These are phyloP conservation scores for Paecilomyces formosus DNA, from an alignment of 2,329 filamentous ascomycete genomes.

Conservation along the genomic window DNA sequence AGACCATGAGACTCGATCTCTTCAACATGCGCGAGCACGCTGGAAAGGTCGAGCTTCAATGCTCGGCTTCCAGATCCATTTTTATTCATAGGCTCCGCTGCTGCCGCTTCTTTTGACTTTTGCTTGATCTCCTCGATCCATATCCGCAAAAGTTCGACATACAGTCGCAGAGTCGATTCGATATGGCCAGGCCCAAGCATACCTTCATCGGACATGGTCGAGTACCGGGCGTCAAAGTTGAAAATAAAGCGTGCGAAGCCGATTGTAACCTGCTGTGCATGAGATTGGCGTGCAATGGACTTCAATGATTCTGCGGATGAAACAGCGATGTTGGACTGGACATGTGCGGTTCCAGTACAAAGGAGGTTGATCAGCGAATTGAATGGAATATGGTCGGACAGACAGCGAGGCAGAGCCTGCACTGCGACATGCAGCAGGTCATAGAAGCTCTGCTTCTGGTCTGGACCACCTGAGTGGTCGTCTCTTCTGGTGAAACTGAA, in stretches of 20 bases:
- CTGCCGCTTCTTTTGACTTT: conserved; percentile 67
- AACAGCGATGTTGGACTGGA: conserved; percentile 82
- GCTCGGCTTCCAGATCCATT: conserved; percentile 61
- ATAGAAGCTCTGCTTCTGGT: conserved; percentile 91
- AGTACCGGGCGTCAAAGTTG: conserved; percentile 94
- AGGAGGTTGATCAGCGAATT: conserved; percentile 89
- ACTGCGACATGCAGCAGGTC: conserved; percentile 92
- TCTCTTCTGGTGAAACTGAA: conserved; percentile 86
- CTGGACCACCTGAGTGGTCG: conserved; percentile 62
- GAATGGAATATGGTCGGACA: conserved; percentile 85
- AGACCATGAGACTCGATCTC: conserved; percentile 94
- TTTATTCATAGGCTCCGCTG: conserved; percentile 54
- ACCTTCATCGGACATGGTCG: conserved; percentile 95
- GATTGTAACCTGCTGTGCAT: conserved; percentile 92
- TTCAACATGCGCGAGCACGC: conserved; percentile 87
- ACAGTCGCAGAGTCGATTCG: conserved; percentile 84
- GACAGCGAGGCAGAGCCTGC: conserved; percentile 86
- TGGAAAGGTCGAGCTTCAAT: conserved; percentile 74
- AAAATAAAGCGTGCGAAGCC: conserved; percentile 97
- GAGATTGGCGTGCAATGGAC: conserved; percentile 85
- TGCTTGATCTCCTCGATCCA: conserved; percentile 96
- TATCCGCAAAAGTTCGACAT: conserved; percentile 87
- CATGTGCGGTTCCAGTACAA: conserved; percentile 93
- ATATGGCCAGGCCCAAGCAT: conserved; percentile 93
- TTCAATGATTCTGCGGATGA: conserved; percentile 92